phyloP scores from a whole-genome alignment of 768 basidiomycete genomes.

The Boletus reticuloceps region DNA sequence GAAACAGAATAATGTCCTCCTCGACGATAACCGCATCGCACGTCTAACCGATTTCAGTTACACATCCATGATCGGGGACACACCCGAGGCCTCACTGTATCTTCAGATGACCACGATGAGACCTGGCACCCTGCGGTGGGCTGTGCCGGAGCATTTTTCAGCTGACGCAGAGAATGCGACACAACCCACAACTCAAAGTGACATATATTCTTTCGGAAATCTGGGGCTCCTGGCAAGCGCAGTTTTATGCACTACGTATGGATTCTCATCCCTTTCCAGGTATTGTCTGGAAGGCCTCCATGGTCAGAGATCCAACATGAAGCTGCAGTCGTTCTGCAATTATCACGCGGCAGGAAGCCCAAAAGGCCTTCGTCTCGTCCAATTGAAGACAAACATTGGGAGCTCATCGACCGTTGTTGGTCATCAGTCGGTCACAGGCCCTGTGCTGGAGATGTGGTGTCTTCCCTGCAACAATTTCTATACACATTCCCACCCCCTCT shows the following conservation, averaged over 20 bases:
- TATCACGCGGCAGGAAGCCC: not conserved
- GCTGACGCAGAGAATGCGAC: not conserved
- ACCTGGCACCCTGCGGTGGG: not conserved
- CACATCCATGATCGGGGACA: not conserved
- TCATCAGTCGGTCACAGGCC: not conserved
- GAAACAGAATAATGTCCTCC: not conserved
- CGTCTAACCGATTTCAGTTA: not conserved
- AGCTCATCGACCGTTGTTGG: conserved; percentile 6
- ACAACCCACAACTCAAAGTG: not conserved
- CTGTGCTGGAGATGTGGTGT: not conserved
- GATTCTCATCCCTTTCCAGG: not conserved
- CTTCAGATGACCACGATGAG: not conserved
- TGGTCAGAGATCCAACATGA: not conserved
- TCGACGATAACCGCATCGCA: not conserved
- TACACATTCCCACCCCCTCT: too few species aligned
- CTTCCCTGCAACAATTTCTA: not conserved
- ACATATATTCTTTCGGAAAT: not conserved
- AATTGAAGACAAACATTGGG: conserved; percentile 5
- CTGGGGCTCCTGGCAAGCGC: not conserved
- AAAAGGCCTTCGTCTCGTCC: not conserved
- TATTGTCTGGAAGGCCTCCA: not conserved
- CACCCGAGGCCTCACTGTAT: not conserved
- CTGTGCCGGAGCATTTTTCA: not conserved
- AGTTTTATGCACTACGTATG: not conserved
- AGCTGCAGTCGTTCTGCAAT: not conserved